Percentiles rank a stretch among this genome's conserved stretches.
Evolutionary conservation across 257 asterid species (phyloP).

Genomic region (Lavandula angustifolia): DNA sequence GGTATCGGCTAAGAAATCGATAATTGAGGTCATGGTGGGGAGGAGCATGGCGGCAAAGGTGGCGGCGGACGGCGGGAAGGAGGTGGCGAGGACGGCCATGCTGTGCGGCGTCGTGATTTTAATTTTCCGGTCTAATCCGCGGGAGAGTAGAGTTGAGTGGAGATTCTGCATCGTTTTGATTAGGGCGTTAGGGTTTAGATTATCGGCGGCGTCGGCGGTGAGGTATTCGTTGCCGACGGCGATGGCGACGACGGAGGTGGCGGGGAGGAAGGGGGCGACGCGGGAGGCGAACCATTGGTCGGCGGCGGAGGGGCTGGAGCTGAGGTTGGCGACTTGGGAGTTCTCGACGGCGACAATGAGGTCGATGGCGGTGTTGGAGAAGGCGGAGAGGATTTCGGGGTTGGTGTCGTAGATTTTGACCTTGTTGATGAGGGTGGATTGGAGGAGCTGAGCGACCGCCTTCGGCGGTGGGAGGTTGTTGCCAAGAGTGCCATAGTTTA

Average conservation of each 20-base stretch:
- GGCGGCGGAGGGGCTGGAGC: slow-evolving; percentile 44
- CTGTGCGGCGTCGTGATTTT: slow-evolving; percentile 68
- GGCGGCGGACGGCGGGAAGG: slow-evolving; percentile 68
- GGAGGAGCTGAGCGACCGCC: slow-evolving; percentile 61
- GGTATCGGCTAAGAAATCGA: slow-evolving; percentile 53
- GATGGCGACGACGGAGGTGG: slow-evolving; percentile 55
- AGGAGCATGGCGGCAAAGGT: slow-evolving; percentile 54
- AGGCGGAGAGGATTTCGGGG: slow-evolving; percentile 62
- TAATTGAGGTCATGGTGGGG: slow-evolving; percentile 55
- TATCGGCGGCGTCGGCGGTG: slow-evolving; percentile 44
- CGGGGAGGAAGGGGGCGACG: slow-evolving; percentile 56
- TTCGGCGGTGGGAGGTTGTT: slow-evolving; percentile 69
- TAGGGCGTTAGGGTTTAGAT: slow-evolving; percentile 47
- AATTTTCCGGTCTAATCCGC: slow-evolving; percentile 58
- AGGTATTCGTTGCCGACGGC: slow-evolving; percentile 71
- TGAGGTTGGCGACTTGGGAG: slow-evolving; percentile 45
- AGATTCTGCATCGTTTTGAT: slow-evolving; percentile 56
- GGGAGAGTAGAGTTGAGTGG: slow-evolving; percentile 42
- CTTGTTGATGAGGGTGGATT: slow-evolving; percentile 56
- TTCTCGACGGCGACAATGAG: slow-evolving; percentile 61
- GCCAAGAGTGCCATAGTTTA: slow-evolving; percentile 72
- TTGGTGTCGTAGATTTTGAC: slow-evolving; percentile 69
- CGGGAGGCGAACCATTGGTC: slow-evolving; percentile 53
- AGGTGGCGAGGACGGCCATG: slow-evolving; percentile 66
- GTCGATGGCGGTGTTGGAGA: slow-evolving; percentile 65